Base-by-base conservation (phyloP, 78 protist genomes). In the Diacronema lutheri region DNA sequence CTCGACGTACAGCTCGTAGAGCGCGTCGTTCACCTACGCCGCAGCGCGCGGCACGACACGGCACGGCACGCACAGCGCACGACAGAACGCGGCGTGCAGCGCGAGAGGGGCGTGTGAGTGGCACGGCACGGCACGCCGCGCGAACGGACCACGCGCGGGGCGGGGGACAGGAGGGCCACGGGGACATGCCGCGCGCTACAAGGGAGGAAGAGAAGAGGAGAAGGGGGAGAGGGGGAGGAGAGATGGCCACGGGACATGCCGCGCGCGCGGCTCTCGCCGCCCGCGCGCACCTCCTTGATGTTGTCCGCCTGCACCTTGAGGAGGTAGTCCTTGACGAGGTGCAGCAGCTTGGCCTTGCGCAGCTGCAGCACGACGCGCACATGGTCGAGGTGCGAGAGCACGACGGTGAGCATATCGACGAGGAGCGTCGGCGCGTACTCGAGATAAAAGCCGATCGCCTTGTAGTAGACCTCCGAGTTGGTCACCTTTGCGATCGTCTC, bases 401-500 rank as follows among this genome's bases (percentile, higher is more conserved):
- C 93, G 83, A 97, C 99, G 69, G 80, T 83, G 85, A 95, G 85
- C 82, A 93, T 84, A 41, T 85, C 56, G 37, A 25, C 83, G 84
- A 92, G 41, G 25, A 31, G 71, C 82, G 84, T 33, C 44, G 96
- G 96, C 56, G 81, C 73, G 68, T 84, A 21, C 44, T 87, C 85
- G 21, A 98, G 87, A 91, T 97, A 98, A 56, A 95, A 98, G 57
- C 26, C 40, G 79, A 98, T 68, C 13, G 98, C 92, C 68, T 86
- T 90, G 93, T 98, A 97, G 94, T 41, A 88, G 66, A 95, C 80
- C 86, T 99, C 99, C n/a, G 89, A 20, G 93, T 93, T 95, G 93
- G 94, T 89, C 19, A 93, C 94, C 91, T 97, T 94, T 86, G 83
- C 50, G 60, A 98, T 33, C 61, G 92, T 80, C 60, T 96, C 98